Evolutionary conservation across 2,329 filamentous ascomycete genomes (phyloP).

Genomic region (Colletotrichum gloeosporioides): DNA sequence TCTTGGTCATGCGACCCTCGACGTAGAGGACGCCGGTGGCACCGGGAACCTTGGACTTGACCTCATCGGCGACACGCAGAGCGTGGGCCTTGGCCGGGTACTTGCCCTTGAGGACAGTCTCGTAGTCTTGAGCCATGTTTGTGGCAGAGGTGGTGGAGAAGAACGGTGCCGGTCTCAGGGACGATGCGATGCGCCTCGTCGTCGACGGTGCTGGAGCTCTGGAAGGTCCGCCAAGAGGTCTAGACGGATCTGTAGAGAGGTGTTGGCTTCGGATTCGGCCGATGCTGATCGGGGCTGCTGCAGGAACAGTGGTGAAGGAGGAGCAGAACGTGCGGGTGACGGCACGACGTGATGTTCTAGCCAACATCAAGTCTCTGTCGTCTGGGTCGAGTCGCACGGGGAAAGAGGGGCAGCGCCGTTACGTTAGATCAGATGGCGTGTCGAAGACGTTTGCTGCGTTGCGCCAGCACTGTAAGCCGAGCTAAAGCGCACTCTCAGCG

Average conservation of each 20-base stretch:
- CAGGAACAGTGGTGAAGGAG: background rate
- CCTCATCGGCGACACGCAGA: constrained; percentile 79
- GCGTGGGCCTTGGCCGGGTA: constrained; percentile 90
- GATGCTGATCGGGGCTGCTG: background rate
- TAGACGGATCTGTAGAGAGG: background rate
- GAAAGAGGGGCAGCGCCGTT: constrained; percentile 13
- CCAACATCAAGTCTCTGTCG: constrained; percentile 1
- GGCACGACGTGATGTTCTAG: constrained; percentile 4
- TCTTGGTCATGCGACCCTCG: constrained; percentile 79
- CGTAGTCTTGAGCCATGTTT: constrained; percentile 40
- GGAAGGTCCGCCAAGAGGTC: background rate
- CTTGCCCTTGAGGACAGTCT: constrained; percentile 63
- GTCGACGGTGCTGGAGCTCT: background rate
- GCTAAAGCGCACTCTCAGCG: background rate
- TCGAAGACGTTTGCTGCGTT: background rate
- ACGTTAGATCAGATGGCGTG: background rate
- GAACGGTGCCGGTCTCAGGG: background rate
- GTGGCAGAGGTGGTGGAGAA: background rate
- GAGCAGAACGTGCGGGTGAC: background rate
- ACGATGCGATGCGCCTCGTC: background rate
- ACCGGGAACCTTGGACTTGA: constrained; percentile 70
- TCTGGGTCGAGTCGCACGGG: background rate
- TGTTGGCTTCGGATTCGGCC: background rate
- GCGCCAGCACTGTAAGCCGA: constrained; percentile 13
- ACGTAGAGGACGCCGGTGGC: constrained; percentile 81